Evolutionary conservation across 140 eudicot species (phyloP).

Genomic region (Senecio squalidus): DNA sequence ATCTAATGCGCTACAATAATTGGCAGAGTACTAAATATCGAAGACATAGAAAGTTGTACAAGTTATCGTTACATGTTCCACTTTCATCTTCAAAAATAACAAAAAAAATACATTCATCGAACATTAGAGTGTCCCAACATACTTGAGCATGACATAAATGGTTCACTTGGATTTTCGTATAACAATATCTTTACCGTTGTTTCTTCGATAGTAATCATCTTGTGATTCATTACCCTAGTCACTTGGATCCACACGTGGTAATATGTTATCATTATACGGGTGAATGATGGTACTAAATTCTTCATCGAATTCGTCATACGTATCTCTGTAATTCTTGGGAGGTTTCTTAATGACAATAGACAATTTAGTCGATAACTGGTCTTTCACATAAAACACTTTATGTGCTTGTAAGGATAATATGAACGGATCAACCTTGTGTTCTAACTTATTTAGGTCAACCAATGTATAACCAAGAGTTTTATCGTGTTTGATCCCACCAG

Average conservation of each 20-base stretch:
- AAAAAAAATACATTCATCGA: no score
- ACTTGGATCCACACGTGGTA: neutral
- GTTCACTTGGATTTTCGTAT: neutral
- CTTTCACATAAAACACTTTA: neutral
- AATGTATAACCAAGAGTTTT: neutral
- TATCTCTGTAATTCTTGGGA: neutral
- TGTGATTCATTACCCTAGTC: neutral
- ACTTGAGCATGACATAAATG: neutral
- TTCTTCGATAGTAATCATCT: neutral
- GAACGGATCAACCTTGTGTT: neutral
- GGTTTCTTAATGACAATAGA: neutral
- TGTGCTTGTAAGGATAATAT: neutral
- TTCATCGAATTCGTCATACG: neutral
- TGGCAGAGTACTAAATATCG: no score
- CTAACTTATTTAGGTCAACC: neutral
- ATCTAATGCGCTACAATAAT: no score
- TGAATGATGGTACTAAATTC: constrained; percentile 1
- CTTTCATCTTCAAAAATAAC: no score
- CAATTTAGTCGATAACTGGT: neutral
- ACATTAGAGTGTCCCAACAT: no score
- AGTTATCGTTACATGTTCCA: no score
- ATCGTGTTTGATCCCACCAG: neutral
- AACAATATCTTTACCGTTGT: neutral
- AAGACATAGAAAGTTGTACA: no score
- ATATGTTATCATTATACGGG: neutral